Evolutionary conservation across 495 filamentous ascomycete genomes (phyloP), one percentile per base, ranked within the genome.

Genomic region (Friedmanniomyces endolithicus): DNA sequence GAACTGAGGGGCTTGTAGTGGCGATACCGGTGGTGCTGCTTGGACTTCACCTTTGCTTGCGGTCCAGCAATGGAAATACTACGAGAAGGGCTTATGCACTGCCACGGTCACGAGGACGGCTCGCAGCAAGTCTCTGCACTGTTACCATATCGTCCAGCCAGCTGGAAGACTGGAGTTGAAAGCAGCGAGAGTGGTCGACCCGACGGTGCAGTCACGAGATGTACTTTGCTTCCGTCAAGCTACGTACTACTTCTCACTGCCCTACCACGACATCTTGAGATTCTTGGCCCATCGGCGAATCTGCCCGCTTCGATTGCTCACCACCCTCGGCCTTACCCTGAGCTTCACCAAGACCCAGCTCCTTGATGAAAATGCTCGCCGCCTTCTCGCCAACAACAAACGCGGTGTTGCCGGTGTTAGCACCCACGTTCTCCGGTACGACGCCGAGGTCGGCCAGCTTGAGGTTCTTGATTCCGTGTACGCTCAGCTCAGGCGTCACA

Each of bases 391-490:
- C 79, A 35, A 84, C 65, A 34, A 74, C 58, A 57, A 84, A 62
- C 1, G 79, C 81, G 1, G 75, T 79, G 56, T 79, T 81, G 51
- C 75, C 74, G 2, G 79, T 83, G 61, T 85, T 85, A 8, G 76
- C 75, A 14, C 57, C 78, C 0, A 84, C 75, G 61, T 83, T 83
- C 56, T 70, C 67, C 2, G 80, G 78, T n/a, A 67, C 67, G 33
- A 82, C 72, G 35, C 68, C 70, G 54, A 78, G 22, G 55, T 77
- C 74, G 22, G 62, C 69, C 22, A 77, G 52, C 61, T 76, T 77
- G 48, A 78, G 66, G 31, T 70, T 69, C 52, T 67, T 52, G 1
- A 74, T 67, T 2, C 76, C 75, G 53, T 80, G 69, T 11, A 81
- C 76, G 31, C 66, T 72, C 55, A 78, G 54, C 33, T 69, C 62